Evolutionary conservation across 2,329 filamentous ascomycete genomes (phyloP), one percentile per base, ranked within the genome.

Genomic region (Epichloe glyceriae): DNA sequence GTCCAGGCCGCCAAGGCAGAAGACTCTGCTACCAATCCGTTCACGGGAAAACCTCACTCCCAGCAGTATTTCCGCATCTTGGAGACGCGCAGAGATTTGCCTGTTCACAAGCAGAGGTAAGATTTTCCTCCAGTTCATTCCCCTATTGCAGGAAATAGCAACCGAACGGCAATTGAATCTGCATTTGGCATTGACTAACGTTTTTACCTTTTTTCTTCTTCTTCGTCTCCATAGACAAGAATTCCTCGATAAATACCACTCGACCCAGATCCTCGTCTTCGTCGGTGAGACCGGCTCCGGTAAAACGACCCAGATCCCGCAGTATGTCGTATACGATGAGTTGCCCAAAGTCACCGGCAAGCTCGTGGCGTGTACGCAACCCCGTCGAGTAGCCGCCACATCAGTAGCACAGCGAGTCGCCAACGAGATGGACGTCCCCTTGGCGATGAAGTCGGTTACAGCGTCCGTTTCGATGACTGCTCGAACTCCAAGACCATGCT

Each of bases 221-320:
- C 14, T 19, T 12, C 12, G n/a, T 42, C 19, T 42, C 17, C 34
- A 47, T 51, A 87, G 86, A 67, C 82, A 93, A 68, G 93, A 98
- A 66, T 98, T 98, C 65, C 78, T 98, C 53, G 74, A 90, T 63
- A 80, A 95, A 62, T 98, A 94, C 71, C 94, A 98, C 62, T 82
- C 85, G 61, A 88, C 84, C 22, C 93, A 98, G 70, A 96, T 98
- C 59, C 82, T 98, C 54, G 93, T 98, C 61, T 96, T 98, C 63
- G 93, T 98, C 57, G 93, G 93, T 73, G 93, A 98, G 75, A 98
- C 93, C 8, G 93, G 94, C 80, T 98, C 93, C 58, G 93, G 93
- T 73, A 98, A 98, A 74, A 98, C 93, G 4, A 98, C 93, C 0
- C 93, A 98, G 74, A 97, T 98, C 54, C 93, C 93, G 2, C 93